phyloP scores from a whole-genome alignment of 2,329 filamentous ascomycete genomes.

The Capronia americana region DNA sequence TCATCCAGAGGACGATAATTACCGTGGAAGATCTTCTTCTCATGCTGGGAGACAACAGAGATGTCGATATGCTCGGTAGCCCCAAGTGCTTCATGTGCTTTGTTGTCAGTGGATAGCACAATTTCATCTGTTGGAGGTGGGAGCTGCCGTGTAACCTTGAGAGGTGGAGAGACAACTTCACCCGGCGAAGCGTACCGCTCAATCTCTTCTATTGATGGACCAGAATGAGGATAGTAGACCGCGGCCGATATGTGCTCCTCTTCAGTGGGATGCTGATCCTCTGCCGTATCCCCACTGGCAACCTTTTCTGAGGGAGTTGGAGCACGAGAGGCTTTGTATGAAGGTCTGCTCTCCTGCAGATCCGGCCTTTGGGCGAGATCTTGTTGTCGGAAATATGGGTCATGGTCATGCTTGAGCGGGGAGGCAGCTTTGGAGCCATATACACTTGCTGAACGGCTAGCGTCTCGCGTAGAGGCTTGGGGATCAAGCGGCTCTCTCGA shows the following conservation, averaged over 20 bases:
- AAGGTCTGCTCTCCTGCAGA: constrained; percentile 51
- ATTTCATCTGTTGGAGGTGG: constrained; percentile 15
- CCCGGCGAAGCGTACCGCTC: constrained; percentile 37
- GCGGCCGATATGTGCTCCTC: constrained; percentile 70
- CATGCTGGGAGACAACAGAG: constrained; percentile 65
- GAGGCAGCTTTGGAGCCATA: constrained; percentile 13
- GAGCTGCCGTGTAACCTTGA: constrained; percentile 16
- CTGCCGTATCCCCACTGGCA: background rate
- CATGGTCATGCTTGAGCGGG: constrained; percentile 37
- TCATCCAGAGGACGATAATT: constrained; percentile 48
- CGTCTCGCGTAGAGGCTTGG: constrained; percentile 5
- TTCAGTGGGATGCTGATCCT: constrained; percentile 44
- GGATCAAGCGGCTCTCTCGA: constrained; percentile 25
- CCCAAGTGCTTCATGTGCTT: constrained; percentile 14
- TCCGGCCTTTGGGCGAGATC: constrained; percentile 43
- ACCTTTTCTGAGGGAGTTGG: background rate
- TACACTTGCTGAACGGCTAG: constrained; percentile 4
- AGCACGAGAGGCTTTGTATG: constrained; percentile 16
- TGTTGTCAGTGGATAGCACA: constrained; percentile 24
- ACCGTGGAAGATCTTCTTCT: constrained; percentile 67
- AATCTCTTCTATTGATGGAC: constrained; percentile 53
- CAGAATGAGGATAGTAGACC: constrained; percentile 68
- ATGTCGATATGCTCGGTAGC: constrained; percentile 63
- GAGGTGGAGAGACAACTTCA: constrained; percentile 24
- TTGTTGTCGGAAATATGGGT: constrained; percentile 41